Evolutionary conservation across 352 stramenopile genomes (phyloP), one percentile per base, ranked within the genome.

Genomic region (Pythium phragmitis): DNA sequence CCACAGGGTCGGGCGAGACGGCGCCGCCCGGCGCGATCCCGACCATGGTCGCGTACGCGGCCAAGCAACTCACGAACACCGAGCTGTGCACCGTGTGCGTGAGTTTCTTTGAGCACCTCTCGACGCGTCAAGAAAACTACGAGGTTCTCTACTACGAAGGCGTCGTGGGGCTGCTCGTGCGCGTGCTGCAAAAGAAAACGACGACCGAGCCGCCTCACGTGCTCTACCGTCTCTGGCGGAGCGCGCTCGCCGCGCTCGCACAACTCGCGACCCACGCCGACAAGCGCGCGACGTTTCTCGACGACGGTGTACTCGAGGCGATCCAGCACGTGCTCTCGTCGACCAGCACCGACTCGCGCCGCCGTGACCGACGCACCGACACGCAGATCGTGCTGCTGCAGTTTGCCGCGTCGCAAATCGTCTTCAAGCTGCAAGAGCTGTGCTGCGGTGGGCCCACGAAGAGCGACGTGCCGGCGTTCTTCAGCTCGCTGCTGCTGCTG

Each of bases 31-130:
- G 85, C 1, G 84, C 87, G 8, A 85, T 90, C 46, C 76, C 81
- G 17, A 81, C 72, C 28, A 91, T 92, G 74, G 65, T 91, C 14
- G 69, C 57, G 12, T 89, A 89, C 57, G 80, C 81, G 34, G 80
- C 79, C 13, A 84, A 84, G 59, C 77, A 86, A 19, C 49, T 83
- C 30, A 67, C 65, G 8, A 75, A 87, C 57, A 72, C 76, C 33
- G 81, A 91, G 63, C 74, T 94, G 23, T 91, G 83, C 47, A 70
- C 80, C 1, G 73, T 84, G 14, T 88, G 81, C 43, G 69, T 94
- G 34, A 77, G 73, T 39, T 91, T 92, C 56, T 75, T 94, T 6
- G 72, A 83, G 23, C 79, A 94, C 19, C 67, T 92, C 7, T 89
- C 85, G n/a, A 83, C 80, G 0, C 77, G 79, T 14, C 34, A 59